Base-by-base conservation (phyloP, 129 eudicot species). In the Centella asiatica region DNA sequence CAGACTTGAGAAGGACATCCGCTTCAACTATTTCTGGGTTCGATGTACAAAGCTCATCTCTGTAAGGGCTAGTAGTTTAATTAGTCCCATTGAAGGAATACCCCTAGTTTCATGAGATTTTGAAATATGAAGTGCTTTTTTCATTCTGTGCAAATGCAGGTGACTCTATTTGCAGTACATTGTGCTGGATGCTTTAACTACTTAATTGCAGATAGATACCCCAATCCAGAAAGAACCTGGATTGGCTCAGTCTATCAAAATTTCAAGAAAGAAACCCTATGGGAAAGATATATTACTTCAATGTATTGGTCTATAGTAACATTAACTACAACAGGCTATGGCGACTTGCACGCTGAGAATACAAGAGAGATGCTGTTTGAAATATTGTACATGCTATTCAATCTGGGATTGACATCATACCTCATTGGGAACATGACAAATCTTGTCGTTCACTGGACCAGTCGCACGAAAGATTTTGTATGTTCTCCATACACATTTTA, bases 391-490 rank as follows among this genome's bases (percentile, higher is more conserved):
- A 85, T 88, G 96, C 72, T 93, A 25, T 93, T 93, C 77, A 88
- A 92, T 76, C 65, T 87, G 58, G 96, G 95, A 50, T 68, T 92
- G 53, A 92, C 99, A 18, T 79, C 99, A 2, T 92, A 92, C 85
- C 77, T 92, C 66, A 92, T 92, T 39, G 99, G 99, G 19, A 92
- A 92, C 78, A 92, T 92, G 99, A 92, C 99, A 6, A 87, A 92
- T 71, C 95, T 92, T 17, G 96, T 84, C 3, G 99, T 92, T 56
- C 89, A 93, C 53, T 78, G 96, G 93, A 88, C 96, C 45, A 83
- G 95, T 64, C 79, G 93, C 74, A 93, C 99, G 60, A 72, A 88
- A 77, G 77, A 76, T 47, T 93, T 87, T 50, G 99, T 93, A 88
- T 25, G 95, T 64, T 58, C 56, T 44, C 64, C 36, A 53, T 20